phyloP scores from a whole-genome alignment of 2,329 filamentous ascomycete genomes.

The Alternaria sp. region DNA sequence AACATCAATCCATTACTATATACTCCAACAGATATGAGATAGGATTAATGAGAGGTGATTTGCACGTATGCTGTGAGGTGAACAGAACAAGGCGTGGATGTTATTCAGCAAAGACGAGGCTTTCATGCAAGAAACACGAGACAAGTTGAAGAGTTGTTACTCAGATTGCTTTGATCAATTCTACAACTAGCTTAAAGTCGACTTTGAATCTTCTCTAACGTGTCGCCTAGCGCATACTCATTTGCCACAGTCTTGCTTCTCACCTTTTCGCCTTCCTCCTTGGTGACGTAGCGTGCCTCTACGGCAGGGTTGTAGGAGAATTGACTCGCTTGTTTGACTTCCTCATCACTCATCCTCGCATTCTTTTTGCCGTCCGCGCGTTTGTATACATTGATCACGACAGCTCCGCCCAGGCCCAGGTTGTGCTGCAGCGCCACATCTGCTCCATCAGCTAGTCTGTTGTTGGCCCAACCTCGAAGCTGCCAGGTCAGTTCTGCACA shows the following conservation, averaged over 20 bases:
- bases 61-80: too few species aligned
- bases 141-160: too few species aligned
- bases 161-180: too few species aligned
- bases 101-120: too few species aligned
- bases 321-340: constrained; percentile 70
- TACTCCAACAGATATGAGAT: too few species aligned
- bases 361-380: constrained; percentile 78
- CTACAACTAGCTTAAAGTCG: constrained; percentile 60
- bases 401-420: constrained; percentile 86
- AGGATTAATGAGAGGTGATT: too few species aligned
- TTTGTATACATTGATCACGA: constrained; percentile 87
- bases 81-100: too few species aligned
- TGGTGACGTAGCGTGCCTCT: constrained; percentile 85
- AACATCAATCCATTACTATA: too few species aligned
- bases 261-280: constrained; percentile 71
- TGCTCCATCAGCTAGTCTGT: constrained; percentile 73
- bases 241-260: constrained; percentile 71
- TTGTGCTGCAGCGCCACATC: constrained; percentile 87
- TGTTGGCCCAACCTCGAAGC: constrained; percentile 93
- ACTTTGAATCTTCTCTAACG: constrained; percentile 73
- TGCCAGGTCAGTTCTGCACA: constrained; percentile 96
- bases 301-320: constrained; percentile 92
- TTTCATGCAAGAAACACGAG: too few species aligned
- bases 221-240: constrained; percentile 81
- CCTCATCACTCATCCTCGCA: constrained; percentile 66